Percentiles rank a stretch among this genome's conserved stretches.
Conservation (phyloP, 768 basidiomycete genomes). For the Lactarius deliciosus region DNA sequence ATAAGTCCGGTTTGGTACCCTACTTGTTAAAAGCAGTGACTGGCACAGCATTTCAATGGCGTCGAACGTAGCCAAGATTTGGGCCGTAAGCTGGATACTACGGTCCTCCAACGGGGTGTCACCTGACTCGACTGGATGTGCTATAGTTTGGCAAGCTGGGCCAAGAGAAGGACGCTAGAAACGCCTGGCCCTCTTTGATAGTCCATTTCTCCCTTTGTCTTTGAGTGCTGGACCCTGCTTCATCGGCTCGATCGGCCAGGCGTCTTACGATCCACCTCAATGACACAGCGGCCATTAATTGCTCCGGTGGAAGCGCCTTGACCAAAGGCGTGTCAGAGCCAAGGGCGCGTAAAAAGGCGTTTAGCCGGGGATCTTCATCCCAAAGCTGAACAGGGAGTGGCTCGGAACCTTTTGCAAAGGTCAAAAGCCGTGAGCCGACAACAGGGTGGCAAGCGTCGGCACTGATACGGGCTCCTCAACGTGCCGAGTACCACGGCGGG, state of each 20-base stretch:
- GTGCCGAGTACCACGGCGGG: slow-evolving; percentile 68
- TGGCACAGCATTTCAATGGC: slow-evolving; percentile 60
- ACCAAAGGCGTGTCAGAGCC: slow-evolving; percentile 53
- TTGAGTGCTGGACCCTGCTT: slow-evolving; percentile 50
- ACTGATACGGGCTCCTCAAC: slow-evolving; percentile 58
- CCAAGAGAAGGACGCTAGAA: slow-evolving; percentile 52
- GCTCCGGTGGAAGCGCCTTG: slow-evolving; percentile 45
- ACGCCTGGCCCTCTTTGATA: slow-evolving; percentile 54
- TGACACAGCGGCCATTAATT: slow-evolving; percentile 52
- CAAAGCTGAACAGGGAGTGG: slow-evolving; percentile 49
- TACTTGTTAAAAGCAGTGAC: slow-evolving; percentile 54
- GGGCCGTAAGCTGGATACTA: slow-evolving; percentile 67
- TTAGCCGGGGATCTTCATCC: slow-evolving; percentile 50
- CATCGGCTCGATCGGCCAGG: slow-evolving; percentile 52
- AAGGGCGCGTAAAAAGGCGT: slow-evolving; percentile 55
- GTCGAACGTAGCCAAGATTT: slow-evolving; percentile 58
- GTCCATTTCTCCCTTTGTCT: slow-evolving; percentile 72
- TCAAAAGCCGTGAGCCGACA: slow-evolving; percentile 37
- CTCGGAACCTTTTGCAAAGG: slow-evolving; percentile 27
- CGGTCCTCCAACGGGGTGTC: slow-evolving; percentile 51
- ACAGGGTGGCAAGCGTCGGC: slow-evolving; percentile 47
- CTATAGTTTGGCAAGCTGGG: slow-evolving; percentile 3
- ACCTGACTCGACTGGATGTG: slow-evolving; percentile 20
- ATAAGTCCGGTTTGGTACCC: slow-evolving; percentile 46
- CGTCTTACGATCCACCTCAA: slow-evolving; percentile 61